Base-by-base conservation (phyloP, 2,329 filamentous ascomycete genomes). In the Stromatinia cepivora region DNA sequence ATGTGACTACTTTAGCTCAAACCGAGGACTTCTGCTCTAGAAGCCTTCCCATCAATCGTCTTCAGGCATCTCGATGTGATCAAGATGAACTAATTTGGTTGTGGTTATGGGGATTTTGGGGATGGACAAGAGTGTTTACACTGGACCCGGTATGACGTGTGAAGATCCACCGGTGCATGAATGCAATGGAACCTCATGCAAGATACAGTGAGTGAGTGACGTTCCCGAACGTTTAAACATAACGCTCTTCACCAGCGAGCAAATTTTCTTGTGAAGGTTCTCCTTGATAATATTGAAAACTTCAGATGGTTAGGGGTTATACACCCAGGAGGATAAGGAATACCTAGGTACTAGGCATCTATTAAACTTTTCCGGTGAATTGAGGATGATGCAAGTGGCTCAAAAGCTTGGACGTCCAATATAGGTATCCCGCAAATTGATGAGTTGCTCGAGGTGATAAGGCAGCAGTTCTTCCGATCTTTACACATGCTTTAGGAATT, bases 91-190 rank as follows among this genome's bases (percentile, higher is more conserved):
- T 58, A 59, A 59, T 57, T 66, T 58, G 22, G 64, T n/a, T 36
- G 52, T 45, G 64, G 28, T 50, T 63, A 63, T 63, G 59, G 59
- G 59, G 31, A 50, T 50, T 50, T 50, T 36, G 45, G 28, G 42
- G 11, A n/a, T 62, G 34, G 8, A 1, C 34, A 34, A 46, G 34
- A 62, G 8, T 22, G 2, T 34, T 39, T 62, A 62, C 58, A 34
- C 28, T 50, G 65, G 65, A 39, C 56, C 65, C 54, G 50, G 54
- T 61, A 62, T 67, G 65, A 67, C 65, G 65, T 28, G 22, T 62
- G 34, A 20, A 45, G 22, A 45, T 45, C n/a, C 54, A 57, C 34
- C 5, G 20, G 31, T 67, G 54, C 65, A 67, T 67, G 54, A 67
- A 61, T 61, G 31, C 45, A 42, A 25, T 63, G 59, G 59, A 61